These are phyloP conservation scores for Talaromyces albobiverticillius DNA, from an alignment of 2,329 filamentous ascomycete species.

Conservation along the genomic window DNA sequence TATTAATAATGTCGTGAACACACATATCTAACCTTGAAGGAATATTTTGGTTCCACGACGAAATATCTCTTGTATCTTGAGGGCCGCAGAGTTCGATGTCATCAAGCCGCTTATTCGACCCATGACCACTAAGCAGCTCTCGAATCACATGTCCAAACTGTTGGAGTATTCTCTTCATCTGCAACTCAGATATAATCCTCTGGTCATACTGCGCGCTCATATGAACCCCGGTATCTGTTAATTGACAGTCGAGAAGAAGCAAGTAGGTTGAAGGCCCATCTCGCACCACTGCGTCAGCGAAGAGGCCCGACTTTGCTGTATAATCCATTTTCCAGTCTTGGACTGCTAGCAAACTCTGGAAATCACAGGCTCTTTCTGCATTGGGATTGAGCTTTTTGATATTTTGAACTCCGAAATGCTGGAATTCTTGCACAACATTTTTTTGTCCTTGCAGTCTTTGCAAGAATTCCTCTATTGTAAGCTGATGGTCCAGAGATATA, in stretches of 20 bases:
- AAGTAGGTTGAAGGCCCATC: not conserved
- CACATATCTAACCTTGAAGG: slow-evolving; percentile 26
- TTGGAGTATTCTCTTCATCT: slow-evolving; percentile 21
- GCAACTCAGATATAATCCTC: not conserved
- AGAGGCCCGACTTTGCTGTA: not conserved
- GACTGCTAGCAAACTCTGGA: not conserved
- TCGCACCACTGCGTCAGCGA: not conserved
- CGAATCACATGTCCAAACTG: slow-evolving; percentile 18
- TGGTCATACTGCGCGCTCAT: not conserved
- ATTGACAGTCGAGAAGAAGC: not conserved
- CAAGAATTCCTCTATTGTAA: not conserved
- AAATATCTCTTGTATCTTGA: slow-evolving; percentile 30
- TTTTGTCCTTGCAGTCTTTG: not conserved
- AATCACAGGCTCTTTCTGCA: not conserved
- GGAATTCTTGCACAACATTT: not conserved
- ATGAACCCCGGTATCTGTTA: not conserved
- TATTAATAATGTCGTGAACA: slow-evolving; percentile 32
- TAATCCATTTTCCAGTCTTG: not conserved
- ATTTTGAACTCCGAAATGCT: not conserved
- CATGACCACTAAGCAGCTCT: not conserved
- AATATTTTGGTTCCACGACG: slow-evolving; percentile 29
- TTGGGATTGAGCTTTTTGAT: not conserved
- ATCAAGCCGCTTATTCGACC: not conserved
- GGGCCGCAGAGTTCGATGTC: slow-evolving; percentile 23
- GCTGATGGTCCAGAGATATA: not conserved